These are phyloP conservation scores for Moesziomyces parantarcticus DNA, from an alignment of 1,284 basidiomycete species.

Conservation along the genomic window DNA sequence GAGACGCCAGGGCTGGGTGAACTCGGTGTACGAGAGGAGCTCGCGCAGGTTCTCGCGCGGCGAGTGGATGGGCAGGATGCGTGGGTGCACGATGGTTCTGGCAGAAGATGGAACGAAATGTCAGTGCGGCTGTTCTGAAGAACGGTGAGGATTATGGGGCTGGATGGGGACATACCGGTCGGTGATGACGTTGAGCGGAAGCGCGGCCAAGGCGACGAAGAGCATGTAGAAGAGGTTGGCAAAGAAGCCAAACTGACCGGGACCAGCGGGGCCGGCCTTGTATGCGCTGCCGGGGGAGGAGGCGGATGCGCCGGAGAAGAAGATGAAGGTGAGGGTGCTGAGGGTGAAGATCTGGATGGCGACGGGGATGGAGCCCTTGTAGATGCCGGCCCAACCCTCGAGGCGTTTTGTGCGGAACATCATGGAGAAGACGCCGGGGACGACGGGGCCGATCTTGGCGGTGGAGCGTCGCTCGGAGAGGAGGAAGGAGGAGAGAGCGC, in stretches of 20 bases:
- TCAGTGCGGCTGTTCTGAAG: background rate
- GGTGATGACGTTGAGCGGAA: slow-evolving; percentile 62
- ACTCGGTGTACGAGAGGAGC: slow-evolving; percentile 57
- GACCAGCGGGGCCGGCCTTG: slow-evolving; percentile 55
- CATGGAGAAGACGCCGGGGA: slow-evolving; percentile 61
- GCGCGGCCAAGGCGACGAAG: slow-evolving; percentile 45
- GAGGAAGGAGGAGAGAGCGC: slow-evolving; percentile 48
- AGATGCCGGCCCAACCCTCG: slow-evolving; percentile 65
- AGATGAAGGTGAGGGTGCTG: slow-evolving; percentile 48
- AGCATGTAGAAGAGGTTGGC: slow-evolving; percentile 57
- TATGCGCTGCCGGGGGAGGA: slow-evolving; percentile 51
- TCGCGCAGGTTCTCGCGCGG: slow-evolving; percentile 52
- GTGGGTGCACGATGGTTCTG: slow-evolving; percentile 62
- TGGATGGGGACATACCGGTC: slow-evolving; percentile 29
- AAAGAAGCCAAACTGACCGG: slow-evolving; percentile 59
- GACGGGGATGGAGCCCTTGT: slow-evolving; percentile 56
- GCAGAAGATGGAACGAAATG: slow-evolving; percentile 1
- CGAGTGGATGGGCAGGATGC: slow-evolving; percentile 40
- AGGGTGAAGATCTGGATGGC: slow-evolving; percentile 46
- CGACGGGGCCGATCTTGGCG: slow-evolving; percentile 65
- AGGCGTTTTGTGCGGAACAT: slow-evolving; percentile 55
- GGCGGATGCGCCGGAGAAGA: slow-evolving; percentile 41
- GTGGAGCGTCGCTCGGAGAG: slow-evolving; percentile 49
- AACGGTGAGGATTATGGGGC: background rate
- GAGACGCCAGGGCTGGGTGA: slow-evolving; percentile 61